Conservation (phyloP, 805 yeast genomes). For the Starmera dryadoides region DNA sequence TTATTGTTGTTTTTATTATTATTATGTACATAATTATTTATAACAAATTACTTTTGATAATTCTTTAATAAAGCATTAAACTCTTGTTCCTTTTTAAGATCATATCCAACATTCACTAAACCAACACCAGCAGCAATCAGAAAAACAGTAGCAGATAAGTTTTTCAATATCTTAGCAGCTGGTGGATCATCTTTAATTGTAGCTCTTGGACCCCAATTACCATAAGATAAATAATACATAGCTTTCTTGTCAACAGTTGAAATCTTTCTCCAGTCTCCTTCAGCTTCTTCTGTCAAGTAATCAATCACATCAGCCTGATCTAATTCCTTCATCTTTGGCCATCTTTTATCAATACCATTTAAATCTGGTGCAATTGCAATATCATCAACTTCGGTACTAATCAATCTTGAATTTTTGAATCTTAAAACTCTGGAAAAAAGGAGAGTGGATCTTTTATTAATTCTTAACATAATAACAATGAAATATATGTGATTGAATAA, state of each 20-base stretch:
- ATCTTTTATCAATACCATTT: slow-evolving; percentile 19
- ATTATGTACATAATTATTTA: neutral
- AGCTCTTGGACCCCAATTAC: slow-evolving; percentile 30
- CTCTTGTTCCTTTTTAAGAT: neutral
- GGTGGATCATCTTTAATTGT: neutral
- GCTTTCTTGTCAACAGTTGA: slow-evolving; percentile 21
- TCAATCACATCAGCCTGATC: slow-evolving; percentile 29
- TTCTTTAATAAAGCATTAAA: neutral
- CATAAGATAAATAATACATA: slow-evolving; percentile 28
- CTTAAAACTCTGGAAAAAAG: no score
- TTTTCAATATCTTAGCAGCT: slow-evolving; percentile 7
- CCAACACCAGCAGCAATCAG: slow-evolving; percentile 13
- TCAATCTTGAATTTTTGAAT: no score
- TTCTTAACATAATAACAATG: no score
- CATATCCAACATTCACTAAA: neutral
- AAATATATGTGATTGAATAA: no score
- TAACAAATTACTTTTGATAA: no score
- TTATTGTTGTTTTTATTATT: no score
- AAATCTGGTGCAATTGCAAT: slow-evolving; percentile 22
- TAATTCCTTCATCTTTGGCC: slow-evolving; percentile 24
- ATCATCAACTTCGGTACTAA: no score
- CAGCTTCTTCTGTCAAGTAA: slow-evolving; percentile 24
- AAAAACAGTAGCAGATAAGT: slow-evolving; percentile 12
- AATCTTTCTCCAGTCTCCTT: slow-evolving; percentile 25
- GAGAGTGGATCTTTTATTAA: no score